These are phyloP conservation scores for Williopsis jadinii DNA, from an alignment of 1,139 yeast genomes.

Conservation along the genomic window DNA sequence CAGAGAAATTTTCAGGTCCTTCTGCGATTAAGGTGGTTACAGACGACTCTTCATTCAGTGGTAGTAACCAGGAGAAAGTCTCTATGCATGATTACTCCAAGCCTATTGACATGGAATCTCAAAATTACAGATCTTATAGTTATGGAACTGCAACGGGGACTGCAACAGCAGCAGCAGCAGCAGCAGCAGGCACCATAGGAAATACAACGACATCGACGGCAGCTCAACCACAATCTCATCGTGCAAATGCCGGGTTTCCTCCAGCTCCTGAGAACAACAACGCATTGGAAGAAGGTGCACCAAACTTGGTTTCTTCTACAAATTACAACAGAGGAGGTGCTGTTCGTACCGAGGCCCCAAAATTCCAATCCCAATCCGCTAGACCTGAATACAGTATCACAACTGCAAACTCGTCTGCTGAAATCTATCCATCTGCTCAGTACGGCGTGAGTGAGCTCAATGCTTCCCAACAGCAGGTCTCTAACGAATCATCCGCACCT, in stretches of 20 bases:
- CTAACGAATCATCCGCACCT: neutral
- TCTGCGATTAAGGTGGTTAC: constrained; percentile 14
- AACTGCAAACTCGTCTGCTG: constrained; percentile 1
- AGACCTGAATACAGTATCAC: constrained; percentile 17
- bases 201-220: too few relatives aligned
- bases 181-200: too few relatives aligned
- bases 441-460: constrained; percentile 4
- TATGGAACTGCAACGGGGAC: neutral
- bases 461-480: neutral
- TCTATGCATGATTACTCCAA: constrained; percentile 20
- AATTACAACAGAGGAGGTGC: constrained; percentile 19
- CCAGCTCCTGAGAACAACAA: neutral
- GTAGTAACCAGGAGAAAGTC: constrained; percentile 16
- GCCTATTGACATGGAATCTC: constrained; percentile 3
- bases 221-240: too few relatives aligned
- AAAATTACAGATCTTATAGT: constrained; percentile 11
- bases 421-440: constrained; percentile 12
- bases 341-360: constrained; percentile 18
- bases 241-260: too few relatives aligned
- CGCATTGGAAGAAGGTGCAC: constrained; percentile 14
- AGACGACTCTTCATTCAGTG: constrained; percentile 15
- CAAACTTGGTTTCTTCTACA: constrained; percentile 18
- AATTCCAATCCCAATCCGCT: constrained; percentile 17
- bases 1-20: constrained; percentile 10
- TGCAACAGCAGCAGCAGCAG: too few relatives aligned